Conservation (phyloP, 305 asterid genomes). For the Solanum hybrid region DNA sequence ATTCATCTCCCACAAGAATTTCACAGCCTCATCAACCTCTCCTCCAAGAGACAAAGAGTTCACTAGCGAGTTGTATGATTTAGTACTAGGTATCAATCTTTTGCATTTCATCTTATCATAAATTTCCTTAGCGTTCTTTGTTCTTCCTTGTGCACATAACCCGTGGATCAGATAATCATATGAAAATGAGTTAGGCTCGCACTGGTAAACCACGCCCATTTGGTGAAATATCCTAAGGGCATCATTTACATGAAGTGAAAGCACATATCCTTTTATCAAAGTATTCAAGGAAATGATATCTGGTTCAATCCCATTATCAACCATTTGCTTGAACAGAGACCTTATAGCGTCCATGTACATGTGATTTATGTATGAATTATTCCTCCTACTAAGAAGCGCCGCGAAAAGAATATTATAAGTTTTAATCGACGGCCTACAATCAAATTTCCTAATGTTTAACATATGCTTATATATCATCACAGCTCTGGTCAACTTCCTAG, state of each 20-base stretch:
- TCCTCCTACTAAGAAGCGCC: constrained; percentile 64
- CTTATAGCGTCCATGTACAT: constrained; percentile 76
- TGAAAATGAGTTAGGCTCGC: constrained; percentile 60
- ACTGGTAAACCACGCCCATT: constrained; percentile 59
- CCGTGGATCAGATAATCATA: constrained; percentile 88
- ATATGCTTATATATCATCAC: constrained; percentile 74
- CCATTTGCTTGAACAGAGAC: constrained; percentile 74
- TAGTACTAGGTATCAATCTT: constrained; percentile 68
- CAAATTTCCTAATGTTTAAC: constrained; percentile 52
- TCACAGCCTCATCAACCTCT: constrained; percentile 69
- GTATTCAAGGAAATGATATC: constrained; percentile 76
- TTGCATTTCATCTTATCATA: constrained; percentile 64
- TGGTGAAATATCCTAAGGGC: constrained; percentile 90
- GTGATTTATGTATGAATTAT: constrained; percentile 61
- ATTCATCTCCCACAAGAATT: constrained; percentile 72
- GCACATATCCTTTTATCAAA: constrained; percentile 91
- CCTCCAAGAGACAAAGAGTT: constrained; percentile 78
- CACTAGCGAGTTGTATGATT: constrained; percentile 77
- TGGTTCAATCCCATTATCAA: constrained; percentile 79
- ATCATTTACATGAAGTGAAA: constrained; percentile 85
- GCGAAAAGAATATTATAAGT: constrained; percentile 69
- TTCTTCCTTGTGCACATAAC: constrained; percentile 83
- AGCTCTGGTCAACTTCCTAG: constrained; percentile 67
- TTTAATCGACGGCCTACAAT: constrained; percentile 67
- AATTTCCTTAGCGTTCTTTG: constrained; percentile 62